phyloP scores from a whole-genome alignment of 129 eudicot species.

The Helichrysum umbraculigerum region DNA sequence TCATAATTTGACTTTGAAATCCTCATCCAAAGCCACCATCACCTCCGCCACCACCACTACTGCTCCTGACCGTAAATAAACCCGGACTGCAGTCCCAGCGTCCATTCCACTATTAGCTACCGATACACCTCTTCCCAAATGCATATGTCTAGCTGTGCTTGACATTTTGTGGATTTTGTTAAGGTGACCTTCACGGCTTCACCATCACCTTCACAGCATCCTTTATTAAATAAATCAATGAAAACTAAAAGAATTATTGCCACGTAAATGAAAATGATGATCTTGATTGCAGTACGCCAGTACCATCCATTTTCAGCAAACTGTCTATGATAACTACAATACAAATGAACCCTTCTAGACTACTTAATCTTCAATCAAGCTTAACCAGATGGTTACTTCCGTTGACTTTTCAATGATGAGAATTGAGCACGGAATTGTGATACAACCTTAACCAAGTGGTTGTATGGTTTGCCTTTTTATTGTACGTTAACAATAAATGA shows the following conservation, averaged over 20 bases:
- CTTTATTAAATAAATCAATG: conserved; percentile 25
- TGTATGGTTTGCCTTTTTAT: conserved; percentile 20
- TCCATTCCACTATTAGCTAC: conserved; percentile 11
- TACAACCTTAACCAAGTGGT: conserved; percentile 13
- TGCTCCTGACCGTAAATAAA: too few species aligned
- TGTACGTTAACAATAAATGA: not conserved
- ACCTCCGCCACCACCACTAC: not conserved
- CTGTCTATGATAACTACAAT: not conserved
- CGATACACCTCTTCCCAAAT: conserved; percentile 8
- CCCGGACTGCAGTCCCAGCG: not conserved
- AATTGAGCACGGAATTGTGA: conserved; percentile 12
- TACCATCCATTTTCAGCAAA: conserved; percentile 15
- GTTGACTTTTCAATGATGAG: not conserved
- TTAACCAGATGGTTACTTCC: not conserved
- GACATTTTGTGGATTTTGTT: conserved; percentile 5
- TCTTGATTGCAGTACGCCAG: conserved; percentile 8
- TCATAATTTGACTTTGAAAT: conserved; percentile 7
- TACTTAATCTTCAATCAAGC: not conserved
- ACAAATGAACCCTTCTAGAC: not conserved
- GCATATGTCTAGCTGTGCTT: conserved; percentile 3
- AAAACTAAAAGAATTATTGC: conserved; percentile 24
- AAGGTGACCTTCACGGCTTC: not conserved
- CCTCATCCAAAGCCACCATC: conserved; percentile 10
- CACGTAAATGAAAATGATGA: conserved; percentile 29
- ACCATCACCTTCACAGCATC: not conserved